phyloP scores from a whole-genome alignment of 1,284 basidiomycete genomes.

The Ganoderma resinaceum region DNA sequence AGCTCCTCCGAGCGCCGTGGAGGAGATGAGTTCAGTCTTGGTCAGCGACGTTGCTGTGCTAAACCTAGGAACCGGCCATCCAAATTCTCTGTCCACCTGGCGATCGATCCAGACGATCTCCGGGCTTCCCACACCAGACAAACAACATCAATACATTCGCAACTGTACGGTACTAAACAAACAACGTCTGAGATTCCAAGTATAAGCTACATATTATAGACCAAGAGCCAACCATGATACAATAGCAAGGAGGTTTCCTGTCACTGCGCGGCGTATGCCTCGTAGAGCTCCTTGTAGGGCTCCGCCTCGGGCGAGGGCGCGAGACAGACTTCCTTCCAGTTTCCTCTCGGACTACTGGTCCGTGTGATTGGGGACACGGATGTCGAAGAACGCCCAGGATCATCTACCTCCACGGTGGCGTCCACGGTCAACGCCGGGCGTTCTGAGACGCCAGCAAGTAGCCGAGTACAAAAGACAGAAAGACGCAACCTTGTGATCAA shows the following conservation, averaged over 20 bases:
- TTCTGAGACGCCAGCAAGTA: background rate
- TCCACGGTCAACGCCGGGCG: constrained; percentile 1
- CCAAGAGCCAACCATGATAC: background rate
- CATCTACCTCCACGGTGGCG: background rate
- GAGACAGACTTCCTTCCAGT: background rate
- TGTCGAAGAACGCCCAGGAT: background rate
- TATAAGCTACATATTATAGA: background rate
- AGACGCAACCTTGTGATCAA: background rate
- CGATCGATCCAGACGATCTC: background rate
- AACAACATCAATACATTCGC: background rate
- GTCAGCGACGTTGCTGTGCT: constrained; percentile 5
- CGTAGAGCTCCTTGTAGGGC: background rate
- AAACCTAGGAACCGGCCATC: background rate
- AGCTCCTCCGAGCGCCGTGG: constrained; percentile 1
- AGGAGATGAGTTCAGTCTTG: constrained; percentile 3
- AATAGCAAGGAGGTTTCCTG: background rate
- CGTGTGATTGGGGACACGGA: background rate
- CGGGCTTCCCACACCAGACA: background rate
- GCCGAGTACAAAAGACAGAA: background rate
- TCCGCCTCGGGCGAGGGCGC: background rate
- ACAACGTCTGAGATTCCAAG: background rate
- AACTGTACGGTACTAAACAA: background rate
- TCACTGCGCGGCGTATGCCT: background rate
- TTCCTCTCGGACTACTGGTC: background rate
- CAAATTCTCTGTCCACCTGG: background rate